Conservation (phyloP, 345 rosid genomes). For the Acer campestre region DNA sequence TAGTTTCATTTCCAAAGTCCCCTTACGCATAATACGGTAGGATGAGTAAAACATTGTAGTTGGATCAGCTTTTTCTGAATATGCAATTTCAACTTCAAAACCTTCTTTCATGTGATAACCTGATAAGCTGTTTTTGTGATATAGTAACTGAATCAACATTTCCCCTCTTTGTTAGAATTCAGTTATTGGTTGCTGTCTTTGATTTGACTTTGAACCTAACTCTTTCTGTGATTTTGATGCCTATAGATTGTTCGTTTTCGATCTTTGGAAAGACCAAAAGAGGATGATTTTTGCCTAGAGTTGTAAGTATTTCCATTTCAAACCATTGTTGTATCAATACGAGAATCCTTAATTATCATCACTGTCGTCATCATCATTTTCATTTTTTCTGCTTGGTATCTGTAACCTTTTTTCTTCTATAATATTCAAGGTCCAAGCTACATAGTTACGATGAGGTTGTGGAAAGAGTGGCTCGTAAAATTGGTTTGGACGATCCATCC, state of each 20-base stretch:
- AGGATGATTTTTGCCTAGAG: conserved; percentile 84
- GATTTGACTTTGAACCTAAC: conserved; percentile 12
- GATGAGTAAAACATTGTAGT: neutral
- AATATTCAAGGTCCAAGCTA: conserved; percentile 70
- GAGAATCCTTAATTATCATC: conserved; percentile 16
- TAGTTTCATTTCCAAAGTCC: neutral
- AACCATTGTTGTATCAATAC: neutral
- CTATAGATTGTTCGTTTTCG: conserved; percentile 84
- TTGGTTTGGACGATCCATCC: conserved; percentile 87
- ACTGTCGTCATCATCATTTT: neutral
- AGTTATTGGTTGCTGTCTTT: neutral
- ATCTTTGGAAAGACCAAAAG: conserved; percentile 83
- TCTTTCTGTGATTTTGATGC: conserved; percentile 25
- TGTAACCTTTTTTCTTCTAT: conserved; percentile 24
- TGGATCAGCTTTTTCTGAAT: neutral
- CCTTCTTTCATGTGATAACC: neutral
- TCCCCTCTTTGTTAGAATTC: conserved; percentile 1
- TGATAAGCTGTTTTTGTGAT: neutral
- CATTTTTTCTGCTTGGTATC: conserved; percentile 6
- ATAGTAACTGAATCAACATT: neutral
- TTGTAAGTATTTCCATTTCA: conserved; percentile 56
- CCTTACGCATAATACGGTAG: neutral
- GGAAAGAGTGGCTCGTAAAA: conserved; percentile 76
- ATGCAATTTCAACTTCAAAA: neutral
- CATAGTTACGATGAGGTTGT: conserved; percentile 91